Percentiles rank a stretch among this genome's conserved stretches.
Conservation (phyloP, 352 stramenopile genomes). For the Globisporangium rhizosaccharum region DNA sequence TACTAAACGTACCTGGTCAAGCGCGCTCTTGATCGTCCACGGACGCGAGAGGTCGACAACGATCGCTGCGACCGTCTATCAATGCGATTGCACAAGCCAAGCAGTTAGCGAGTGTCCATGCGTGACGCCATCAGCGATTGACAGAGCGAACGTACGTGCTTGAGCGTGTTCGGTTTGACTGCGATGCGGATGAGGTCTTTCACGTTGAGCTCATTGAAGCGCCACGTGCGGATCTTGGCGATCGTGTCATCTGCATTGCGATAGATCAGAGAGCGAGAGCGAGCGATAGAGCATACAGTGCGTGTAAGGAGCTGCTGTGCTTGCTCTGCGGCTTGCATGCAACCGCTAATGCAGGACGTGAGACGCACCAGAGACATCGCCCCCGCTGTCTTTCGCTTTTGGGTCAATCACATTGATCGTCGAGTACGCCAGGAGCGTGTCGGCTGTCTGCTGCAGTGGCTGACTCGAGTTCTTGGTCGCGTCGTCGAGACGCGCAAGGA, state of each 20-base stretch:
- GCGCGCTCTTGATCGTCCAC: conserved; percentile 77
- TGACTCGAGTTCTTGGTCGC: conserved; percentile 14
- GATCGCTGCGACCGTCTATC: conserved; percentile 57
- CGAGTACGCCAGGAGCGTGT: conserved; percentile 52
- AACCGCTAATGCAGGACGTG: not conserved
- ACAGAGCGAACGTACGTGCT: conserved; percentile 22
- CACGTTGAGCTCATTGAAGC: conserved; percentile 61
- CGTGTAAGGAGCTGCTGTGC: not conserved
- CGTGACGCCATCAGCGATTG: not conserved
- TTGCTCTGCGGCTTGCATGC: not conserved
- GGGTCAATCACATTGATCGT: conserved; percentile 67
- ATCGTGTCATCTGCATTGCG: conserved; percentile 52
- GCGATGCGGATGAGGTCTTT: conserved; percentile 67
- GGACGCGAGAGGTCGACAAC: conserved; percentile 67
- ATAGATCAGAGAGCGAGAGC: not conserved
- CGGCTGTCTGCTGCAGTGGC: conserved; percentile 18
- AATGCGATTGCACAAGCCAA: not conserved
- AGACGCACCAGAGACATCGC: conserved; percentile 31
- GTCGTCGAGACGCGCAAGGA: conserved; percentile 61
- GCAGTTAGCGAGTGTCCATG: not conserved
- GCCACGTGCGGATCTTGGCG: conserved; percentile 73
- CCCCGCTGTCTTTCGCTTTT: conserved; percentile 43
- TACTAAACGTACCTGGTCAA: conserved; percentile 39
- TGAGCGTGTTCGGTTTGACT: conserved; percentile 48
- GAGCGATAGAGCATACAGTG: not conserved